phyloP scores from a whole-genome alignment of 2,329 filamentous ascomycete species.

The Claviceps digitariae region DNA sequence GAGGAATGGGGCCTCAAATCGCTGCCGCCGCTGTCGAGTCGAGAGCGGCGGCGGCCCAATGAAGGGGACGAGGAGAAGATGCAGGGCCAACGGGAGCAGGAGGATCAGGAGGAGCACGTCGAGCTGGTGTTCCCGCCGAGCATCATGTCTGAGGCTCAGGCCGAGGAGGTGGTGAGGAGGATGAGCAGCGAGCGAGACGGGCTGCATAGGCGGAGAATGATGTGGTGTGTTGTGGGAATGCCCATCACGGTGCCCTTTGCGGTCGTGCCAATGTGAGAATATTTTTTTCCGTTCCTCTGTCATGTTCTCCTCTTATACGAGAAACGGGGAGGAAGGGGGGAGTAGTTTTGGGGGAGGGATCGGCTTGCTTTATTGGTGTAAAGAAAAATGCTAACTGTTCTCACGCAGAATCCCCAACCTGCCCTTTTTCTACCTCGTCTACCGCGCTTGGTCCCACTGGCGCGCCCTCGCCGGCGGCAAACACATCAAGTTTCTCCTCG shows the following conservation, averaged over 20 bases:
- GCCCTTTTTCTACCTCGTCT: slow-evolving; percentile 91
- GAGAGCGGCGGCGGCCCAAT: slow-evolving; percentile 21
- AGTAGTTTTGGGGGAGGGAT: no score
- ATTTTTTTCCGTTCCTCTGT: background rate
- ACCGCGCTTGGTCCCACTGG: slow-evolving; percentile 87
- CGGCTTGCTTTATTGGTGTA: background rate
- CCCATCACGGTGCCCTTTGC: slow-evolving; percentile 74
- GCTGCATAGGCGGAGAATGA: slow-evolving; percentile 62
- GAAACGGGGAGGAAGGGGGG: background rate
- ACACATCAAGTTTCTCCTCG: slow-evolving; percentile 69
- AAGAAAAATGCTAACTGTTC: background rate
- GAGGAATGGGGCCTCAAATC: slow-evolving; percentile 98
- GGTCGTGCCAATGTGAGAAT: slow-evolving; percentile 73
- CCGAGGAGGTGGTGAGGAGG: slow-evolving; percentile 50
- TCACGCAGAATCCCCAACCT: slow-evolving; percentile 66
- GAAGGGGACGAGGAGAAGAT: background rate
- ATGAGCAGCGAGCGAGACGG: slow-evolving; percentile 70
- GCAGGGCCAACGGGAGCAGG: slow-evolving; percentile 30
- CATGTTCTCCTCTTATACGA: background rate
- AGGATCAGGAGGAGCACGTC: slow-evolving; percentile 49
- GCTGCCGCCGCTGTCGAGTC: slow-evolving; percentile 65
- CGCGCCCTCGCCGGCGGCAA: slow-evolving; percentile 72
- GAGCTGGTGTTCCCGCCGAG: slow-evolving; percentile 65
- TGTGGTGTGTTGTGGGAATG: slow-evolving; percentile 71
- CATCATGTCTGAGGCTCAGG: slow-evolving; percentile 50